phyloP scores from a whole-genome alignment of 805 yeast species.

The Blastobotrys mokoenaii region DNA sequence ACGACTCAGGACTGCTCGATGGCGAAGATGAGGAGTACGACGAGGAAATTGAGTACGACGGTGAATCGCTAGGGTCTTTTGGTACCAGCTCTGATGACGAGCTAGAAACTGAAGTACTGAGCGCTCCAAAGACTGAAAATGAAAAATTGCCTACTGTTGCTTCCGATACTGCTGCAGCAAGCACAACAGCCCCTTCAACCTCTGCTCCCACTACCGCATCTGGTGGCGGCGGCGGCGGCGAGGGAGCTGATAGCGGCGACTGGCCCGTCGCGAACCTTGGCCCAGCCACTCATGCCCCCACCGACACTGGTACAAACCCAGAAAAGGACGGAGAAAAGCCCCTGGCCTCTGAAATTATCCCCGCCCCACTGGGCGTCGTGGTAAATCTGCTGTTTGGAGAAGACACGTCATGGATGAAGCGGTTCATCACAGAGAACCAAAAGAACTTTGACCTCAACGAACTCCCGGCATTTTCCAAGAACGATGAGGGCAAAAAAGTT shows the following conservation, averaged over 20 bases:
- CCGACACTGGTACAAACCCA: conserved; percentile 40
- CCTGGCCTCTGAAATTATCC: conserved; percentile 43
- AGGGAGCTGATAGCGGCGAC: not conserved
- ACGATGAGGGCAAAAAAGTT: conserved; percentile 27
- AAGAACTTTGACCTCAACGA: conserved; percentile 26
- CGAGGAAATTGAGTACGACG: not conserved
- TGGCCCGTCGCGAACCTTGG: conserved; percentile 44
- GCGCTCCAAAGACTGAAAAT: not conserved
- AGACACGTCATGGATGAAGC: conserved; percentile 36
- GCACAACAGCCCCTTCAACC: not conserved
- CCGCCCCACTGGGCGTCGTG: conserved; percentile 72
- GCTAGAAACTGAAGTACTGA: not conserved
- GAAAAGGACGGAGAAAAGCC: conserved; percentile 42
- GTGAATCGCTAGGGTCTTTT: conserved; percentile 4
- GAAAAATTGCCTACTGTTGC: too few species aligned
- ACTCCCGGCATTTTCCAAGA: conserved; percentile 13
- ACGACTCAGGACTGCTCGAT: not conserved
- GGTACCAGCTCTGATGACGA: conserved; percentile 3
- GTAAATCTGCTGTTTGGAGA: conserved; percentile 65
- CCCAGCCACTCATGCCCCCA: conserved; percentile 54
- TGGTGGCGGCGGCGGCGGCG: conserved; percentile 4
- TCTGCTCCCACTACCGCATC: conserved; percentile 5
- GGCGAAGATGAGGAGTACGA: conserved; percentile 3
- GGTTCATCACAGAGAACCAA: conserved; percentile 30
- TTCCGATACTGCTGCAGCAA: not conserved